Conservation (phyloP, 1,284 basidiomycete genomes). For the Austroboletus olivaceoglutinosus region DNA sequence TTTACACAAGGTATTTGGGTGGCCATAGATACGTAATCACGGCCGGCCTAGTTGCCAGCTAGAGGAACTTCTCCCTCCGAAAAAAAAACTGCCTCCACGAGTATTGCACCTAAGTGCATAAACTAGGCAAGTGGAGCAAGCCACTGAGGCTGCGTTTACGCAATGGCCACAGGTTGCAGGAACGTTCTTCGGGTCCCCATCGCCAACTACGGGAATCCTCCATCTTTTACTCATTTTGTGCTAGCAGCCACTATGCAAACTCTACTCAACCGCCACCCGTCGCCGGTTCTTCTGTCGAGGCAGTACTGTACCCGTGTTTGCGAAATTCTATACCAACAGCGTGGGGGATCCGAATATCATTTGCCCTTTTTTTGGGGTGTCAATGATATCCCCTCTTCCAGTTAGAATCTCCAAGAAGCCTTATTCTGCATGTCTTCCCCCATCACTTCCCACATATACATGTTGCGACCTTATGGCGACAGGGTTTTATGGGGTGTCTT, state of each 20-base stretch:
- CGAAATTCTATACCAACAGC: no score
- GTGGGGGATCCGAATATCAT: no score
- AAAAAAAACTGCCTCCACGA: neutral
- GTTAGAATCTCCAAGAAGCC: neutral
- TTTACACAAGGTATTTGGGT: neutral
- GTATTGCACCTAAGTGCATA: neutral
- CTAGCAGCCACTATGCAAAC: neutral
- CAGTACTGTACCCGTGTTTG: neutral
- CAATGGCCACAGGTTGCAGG: neutral
- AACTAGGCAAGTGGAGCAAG: slow-evolving; percentile 15
- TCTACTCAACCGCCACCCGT: neutral
- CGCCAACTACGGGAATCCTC: neutral
- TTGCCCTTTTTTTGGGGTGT: neutral
- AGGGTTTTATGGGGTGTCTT: neutral
- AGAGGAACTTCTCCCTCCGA: neutral
- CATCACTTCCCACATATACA: neutral
- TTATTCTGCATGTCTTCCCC: neutral
- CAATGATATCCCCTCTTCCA: neutral
- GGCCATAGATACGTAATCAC: neutral
- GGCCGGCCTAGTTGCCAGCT: neutral
- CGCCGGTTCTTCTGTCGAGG: neutral
- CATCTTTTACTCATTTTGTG: neutral
- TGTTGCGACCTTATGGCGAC: neutral
- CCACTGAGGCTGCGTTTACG: slow-evolving; percentile 1
- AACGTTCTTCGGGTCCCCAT: slow-evolving; percentile 3